Evolutionary conservation across 148 eudicot species (phyloP).

Genomic region (Polygonum aviculare): DNA sequence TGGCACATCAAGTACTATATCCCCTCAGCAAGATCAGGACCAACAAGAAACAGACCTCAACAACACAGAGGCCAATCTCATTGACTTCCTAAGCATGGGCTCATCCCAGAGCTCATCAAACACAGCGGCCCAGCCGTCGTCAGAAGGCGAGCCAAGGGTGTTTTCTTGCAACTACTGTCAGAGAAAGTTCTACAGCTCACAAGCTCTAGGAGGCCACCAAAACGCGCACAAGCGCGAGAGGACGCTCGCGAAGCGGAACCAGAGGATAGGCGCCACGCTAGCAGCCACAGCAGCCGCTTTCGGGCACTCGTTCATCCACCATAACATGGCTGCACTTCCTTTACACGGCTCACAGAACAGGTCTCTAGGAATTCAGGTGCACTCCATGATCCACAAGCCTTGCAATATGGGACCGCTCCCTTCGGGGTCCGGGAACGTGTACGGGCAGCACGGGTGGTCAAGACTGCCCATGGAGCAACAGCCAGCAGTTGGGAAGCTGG

Average conservation of each 20-base stretch:
- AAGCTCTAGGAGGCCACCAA: conserved; percentile 70
- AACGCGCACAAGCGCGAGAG: conserved; percentile 67
- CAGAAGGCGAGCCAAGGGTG: conserved; percentile 21
- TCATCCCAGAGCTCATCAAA: conserved; percentile 1
- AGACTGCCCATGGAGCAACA: conserved; percentile 58
- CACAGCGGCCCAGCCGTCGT: not conserved
- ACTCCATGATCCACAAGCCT: conserved; percentile 75
- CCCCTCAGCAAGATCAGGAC: not conserved
- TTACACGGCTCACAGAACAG: conserved; percentile 25
- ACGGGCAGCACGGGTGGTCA: conserved; percentile 53
- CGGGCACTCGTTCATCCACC: conserved; percentile 39
- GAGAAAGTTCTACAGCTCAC: conserved; percentile 54
- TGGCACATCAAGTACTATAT: conserved; percentile 2
- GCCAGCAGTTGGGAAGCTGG: conserved; percentile 54
- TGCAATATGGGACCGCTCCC: conserved; percentile 19
- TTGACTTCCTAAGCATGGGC: conserved; percentile 3
- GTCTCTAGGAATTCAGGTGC: conserved; percentile 79
- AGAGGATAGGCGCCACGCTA: conserved; percentile 16
- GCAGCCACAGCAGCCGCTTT: conserved; percentile 16
- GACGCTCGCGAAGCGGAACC: conserved; percentile 49
- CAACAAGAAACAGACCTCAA: not conserved
- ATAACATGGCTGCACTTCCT: conserved; percentile 22
- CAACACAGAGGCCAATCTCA: not conserved
- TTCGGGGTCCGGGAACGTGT: conserved; percentile 29
- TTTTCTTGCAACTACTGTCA: conserved; percentile 57